These are phyloP conservation scores for Hanseniaspora valbyensis DNA, from an alignment of 805 yeast genomes.

Conservation along the genomic window DNA sequence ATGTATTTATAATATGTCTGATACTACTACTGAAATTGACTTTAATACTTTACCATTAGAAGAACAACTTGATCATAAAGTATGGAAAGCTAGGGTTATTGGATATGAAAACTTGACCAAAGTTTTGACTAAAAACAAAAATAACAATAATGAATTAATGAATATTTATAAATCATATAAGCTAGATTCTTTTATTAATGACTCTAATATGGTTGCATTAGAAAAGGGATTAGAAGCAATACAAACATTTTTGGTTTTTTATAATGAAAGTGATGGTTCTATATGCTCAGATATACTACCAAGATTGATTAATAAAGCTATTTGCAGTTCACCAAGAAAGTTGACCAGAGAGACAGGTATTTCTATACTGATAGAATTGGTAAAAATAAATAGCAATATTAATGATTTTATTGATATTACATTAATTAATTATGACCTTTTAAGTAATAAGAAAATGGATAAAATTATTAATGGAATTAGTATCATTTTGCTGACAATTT, in stretches of 20 bases:
- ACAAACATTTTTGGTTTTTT: conserved; percentile 34
- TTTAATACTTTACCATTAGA: conserved; percentile 51
- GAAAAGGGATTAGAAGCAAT: conserved; percentile 63
- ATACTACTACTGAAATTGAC: conserved; percentile 57
- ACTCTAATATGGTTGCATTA: conserved; percentile 83
- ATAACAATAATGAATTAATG: conserved; percentile 19
- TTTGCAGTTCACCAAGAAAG: conserved; percentile 9
- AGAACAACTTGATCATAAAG: conserved; percentile 56
- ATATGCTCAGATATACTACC: conserved; percentile 36
- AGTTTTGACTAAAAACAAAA: conserved; percentile 38
- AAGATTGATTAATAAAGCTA: conserved; percentile 1
- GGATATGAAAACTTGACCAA: conserved; percentile 63
- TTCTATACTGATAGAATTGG: background rate
- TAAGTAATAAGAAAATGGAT: conserved; percentile 1
- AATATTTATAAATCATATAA: conserved; percentile 39
- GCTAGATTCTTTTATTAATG: conserved; percentile 52
- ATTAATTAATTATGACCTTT: background rate
- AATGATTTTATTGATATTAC: background rate
- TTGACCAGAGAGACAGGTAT: background rate
- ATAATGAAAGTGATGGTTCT: conserved; percentile 31
- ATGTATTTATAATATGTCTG: no score
- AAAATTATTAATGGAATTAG: conserved; percentile 10
- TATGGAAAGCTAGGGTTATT: conserved; percentile 76
- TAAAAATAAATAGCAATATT: background rate
- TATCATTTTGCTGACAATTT: conserved; percentile 24